A percentile compares a stretch with the other conserved stretches of the same genome.
Conservation (phyloP, 306 rosid genomes). For the Coriaria nepalensis region DNA sequence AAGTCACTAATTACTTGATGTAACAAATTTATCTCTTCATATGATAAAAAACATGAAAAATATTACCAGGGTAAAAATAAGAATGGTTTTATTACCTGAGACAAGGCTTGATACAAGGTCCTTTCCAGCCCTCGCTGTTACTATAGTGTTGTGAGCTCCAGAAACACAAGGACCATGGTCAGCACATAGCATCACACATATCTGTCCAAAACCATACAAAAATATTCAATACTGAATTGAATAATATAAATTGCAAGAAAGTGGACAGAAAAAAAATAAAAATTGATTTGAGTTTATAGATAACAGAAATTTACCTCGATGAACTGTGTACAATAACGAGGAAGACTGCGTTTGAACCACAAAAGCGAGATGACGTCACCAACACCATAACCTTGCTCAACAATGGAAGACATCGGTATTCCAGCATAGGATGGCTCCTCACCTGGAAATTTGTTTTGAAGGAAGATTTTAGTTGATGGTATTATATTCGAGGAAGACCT, state of each 20-base stretch:
- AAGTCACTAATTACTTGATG: slow-evolving; percentile 24
- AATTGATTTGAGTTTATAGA: not conserved
- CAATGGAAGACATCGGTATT: slow-evolving; percentile 93
- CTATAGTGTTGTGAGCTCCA: slow-evolving; percentile 97
- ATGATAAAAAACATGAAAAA: not conserved
- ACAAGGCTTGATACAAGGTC: slow-evolving; percentile 86
- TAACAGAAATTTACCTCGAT: slow-evolving; percentile 52
- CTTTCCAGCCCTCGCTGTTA: slow-evolving; percentile 93
- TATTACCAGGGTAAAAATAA: no score
- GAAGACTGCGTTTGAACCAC: slow-evolving; percentile 97
- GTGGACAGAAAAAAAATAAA: slow-evolving; percentile 5
- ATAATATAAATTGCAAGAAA: not conserved
- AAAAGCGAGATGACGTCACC: slow-evolving; percentile 87
- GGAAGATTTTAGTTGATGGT: not conserved
- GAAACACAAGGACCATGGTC: slow-evolving; percentile 99
- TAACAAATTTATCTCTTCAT: slow-evolving; percentile 2
- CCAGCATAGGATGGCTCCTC: slow-evolving; percentile 99
- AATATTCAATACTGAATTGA: no score
- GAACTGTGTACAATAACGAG: slow-evolving; percentile 87
- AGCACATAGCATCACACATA: slow-evolving; percentile 94
- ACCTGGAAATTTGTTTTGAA: slow-evolving; percentile 32
- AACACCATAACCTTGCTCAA: slow-evolving; percentile 82
- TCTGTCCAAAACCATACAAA: slow-evolving; percentile 34
- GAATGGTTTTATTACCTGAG: slow-evolving; percentile 32
- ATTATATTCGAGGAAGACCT: not conserved